Conservation (phyloP, 257 asterid genomes). For the Nicotiana tomentosiformis region DNA sequence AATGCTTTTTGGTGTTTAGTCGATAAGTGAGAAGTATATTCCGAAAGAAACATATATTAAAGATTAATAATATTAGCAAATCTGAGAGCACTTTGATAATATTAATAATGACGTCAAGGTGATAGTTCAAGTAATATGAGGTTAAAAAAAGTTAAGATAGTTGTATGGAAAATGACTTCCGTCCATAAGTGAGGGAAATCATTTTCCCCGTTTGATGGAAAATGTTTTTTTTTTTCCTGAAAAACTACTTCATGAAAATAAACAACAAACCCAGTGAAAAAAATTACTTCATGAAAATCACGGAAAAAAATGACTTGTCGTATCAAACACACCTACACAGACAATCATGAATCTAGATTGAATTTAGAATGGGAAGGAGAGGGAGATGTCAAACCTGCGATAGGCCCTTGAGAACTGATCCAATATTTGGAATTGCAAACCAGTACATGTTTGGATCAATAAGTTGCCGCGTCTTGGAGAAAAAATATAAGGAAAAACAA, state of each 20-base stretch:
- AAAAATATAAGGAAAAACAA: slow-evolving; percentile 13
- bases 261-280: no score
- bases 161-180: background rate
- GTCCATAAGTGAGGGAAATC: no score
- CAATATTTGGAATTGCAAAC: slow-evolving; percentile 93
- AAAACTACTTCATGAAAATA: no score
- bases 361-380: background rate
- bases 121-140: no score
- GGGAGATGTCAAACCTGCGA: slow-evolving; percentile 54
- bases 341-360: background rate
- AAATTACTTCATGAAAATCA: no score
- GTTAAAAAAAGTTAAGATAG: background rate
- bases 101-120: no score
- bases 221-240: no score
- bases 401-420: slow-evolving; percentile 91
- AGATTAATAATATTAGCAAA: background rate
- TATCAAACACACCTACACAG: background rate
- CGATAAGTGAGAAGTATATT: no score
- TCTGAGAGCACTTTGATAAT: background rate
- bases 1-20: no score
- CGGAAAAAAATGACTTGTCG: no score
- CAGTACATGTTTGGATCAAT: slow-evolving; percentile 89
- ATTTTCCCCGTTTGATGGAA: no score
- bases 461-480: slow-evolving; percentile 70
- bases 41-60: no score